Evolutionary conservation across 2,329 filamentous ascomycete genomes (phyloP).

Genomic region (Fusarium udum): DNA sequence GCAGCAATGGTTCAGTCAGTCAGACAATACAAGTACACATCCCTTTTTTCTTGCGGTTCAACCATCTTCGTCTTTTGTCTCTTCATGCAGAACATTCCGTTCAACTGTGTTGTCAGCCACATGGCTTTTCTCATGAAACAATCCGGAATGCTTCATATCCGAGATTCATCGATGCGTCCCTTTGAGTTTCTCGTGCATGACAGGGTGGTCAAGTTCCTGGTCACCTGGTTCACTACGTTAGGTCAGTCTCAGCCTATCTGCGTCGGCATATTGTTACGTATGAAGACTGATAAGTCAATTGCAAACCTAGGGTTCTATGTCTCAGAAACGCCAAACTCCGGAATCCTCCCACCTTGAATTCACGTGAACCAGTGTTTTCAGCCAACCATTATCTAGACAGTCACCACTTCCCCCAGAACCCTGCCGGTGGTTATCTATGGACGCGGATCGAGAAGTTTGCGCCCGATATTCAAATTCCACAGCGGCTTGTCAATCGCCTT

Average conservation of each 20-base stretch:
- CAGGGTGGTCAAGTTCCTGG: not conserved
- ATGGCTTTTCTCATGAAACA: constrained; percentile 9
- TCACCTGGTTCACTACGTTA: not conserved
- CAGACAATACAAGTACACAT: constrained; percentile 41
- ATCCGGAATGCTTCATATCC: constrained; percentile 21
- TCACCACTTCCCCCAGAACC: constrained; percentile 4
- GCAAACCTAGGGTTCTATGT: constrained; percentile 6
- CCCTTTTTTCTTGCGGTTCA: constrained; percentile 31
- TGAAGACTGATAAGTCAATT: constrained; percentile 24
- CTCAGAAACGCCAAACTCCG: constrained; percentile 21
- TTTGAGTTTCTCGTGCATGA: not conserved
- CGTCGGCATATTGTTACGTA: not conserved
- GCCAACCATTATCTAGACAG: not conserved
- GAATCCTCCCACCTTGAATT: not conserved
- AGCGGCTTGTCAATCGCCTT: constrained; percentile 33
- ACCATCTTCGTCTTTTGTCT: constrained; percentile 12
- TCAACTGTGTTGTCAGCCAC: constrained; percentile 10
- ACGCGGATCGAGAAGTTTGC: constrained; percentile 2
- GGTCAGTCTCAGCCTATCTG: constrained; percentile 6
- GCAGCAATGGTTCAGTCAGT: constrained; percentile 44
- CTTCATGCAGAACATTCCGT: constrained; percentile 21
- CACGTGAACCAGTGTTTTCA: not conserved
- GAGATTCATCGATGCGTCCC: not conserved
- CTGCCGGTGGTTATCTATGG: not conserved
- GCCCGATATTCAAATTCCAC: constrained; percentile 14